Percentiles rank a stretch among this genome's conserved stretches.
These are phyloP conservation scores for Phytopythium mirpurense DNA, from an alignment of 352 stramenopile species.

Conservation along the genomic window DNA sequence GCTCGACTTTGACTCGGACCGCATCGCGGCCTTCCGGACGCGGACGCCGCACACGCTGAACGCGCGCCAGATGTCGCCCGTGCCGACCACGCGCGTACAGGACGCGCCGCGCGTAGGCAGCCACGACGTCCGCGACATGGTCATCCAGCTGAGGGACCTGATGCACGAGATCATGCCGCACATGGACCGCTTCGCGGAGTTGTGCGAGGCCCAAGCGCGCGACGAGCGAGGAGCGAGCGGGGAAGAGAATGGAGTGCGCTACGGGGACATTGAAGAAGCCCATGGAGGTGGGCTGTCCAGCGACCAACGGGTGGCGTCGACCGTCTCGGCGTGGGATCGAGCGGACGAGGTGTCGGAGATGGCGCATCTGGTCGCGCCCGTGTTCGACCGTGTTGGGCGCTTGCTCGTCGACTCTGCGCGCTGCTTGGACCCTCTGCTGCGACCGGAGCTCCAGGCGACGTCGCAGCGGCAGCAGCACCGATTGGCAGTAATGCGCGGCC, in stretches of 20 bases:
- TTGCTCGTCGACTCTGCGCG: conserved; percentile 63
- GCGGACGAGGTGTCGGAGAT: conserved; percentile 49
- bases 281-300: background rate
- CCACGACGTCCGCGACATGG: conserved; percentile 37
- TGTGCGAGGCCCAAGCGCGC: conserved; percentile 45
- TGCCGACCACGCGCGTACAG: conserved; percentile 44
- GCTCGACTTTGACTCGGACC: conserved; percentile 92
- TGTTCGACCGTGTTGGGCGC: conserved; percentile 80
- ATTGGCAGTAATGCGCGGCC: conserved; percentile 12
- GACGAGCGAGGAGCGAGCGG: conserved; percentile 1
- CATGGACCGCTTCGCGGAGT: conserved; percentile 48
- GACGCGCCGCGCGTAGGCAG: conserved; percentile 41
- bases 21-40: conserved; percentile 95
- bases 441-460: conserved; percentile 36
- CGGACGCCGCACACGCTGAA: conserved; percentile 69
- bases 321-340: conserved; percentile 1
- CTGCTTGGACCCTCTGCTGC: conserved; percentile 55
- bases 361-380: conserved; percentile 57
- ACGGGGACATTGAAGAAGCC: background rate
- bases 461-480: conserved; percentile 32
- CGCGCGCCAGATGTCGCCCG: conserved; percentile 47
- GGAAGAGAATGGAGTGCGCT: background rate
- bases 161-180: conserved; percentile 73
- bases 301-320: background rate
- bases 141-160: conserved; percentile 52